Evolutionary conservation across 225 moss, liverwort and hornwort genomes (phyloP), one percentile per base, ranked within the genome.

Genomic region (Sphagnum contortum): DNA sequence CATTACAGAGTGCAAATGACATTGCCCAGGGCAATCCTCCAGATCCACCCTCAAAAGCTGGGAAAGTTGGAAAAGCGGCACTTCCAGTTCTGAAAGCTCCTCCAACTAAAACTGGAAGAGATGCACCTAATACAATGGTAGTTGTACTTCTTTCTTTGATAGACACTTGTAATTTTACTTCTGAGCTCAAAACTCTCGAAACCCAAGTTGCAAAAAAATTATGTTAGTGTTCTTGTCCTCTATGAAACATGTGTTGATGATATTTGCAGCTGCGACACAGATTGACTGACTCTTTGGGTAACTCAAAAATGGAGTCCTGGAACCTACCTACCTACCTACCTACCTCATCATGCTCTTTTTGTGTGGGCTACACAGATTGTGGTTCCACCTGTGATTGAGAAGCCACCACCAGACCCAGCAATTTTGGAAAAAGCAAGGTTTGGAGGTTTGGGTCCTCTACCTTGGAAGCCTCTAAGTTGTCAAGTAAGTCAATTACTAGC

Each of bases 1-100:
- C 81, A 13, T 74, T 89, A 67, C 69, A 87, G 12, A 50, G 3
- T 72, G 79, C 89, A 45, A 80, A 82, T 65, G 70, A 64, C 50
- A 69, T 77, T 49, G 75, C 77, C 47, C 64, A 73, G 55, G 77
- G 72, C 47, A 83, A 77, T 60, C 72, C 72, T 11, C 75, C 62
- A 11, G 63, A 50, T 7, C 57, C 75, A 4, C 64, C 64, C 47
- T 51, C 64, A n/a, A 70, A 63, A 57, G 47, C 55, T 44, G 64
- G 61, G 29, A 69, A 69, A 53, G 69, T 6, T 52, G 52, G 44
- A 7, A 70, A 69, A 61, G 66, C 53, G 6, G 29, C 29, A 29
- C 62, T 9, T 1, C 9, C 0, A 8, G 0, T 45, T 5, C 61
- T 47, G 12, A 6, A 10, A 48, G 5, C 55, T 11, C 66, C 55